Evolutionary conservation across 192 early-diverging fungal species (phyloP), one percentile per base, ranked within the genome.

Genomic region (Allomyces macrogynus): DNA sequence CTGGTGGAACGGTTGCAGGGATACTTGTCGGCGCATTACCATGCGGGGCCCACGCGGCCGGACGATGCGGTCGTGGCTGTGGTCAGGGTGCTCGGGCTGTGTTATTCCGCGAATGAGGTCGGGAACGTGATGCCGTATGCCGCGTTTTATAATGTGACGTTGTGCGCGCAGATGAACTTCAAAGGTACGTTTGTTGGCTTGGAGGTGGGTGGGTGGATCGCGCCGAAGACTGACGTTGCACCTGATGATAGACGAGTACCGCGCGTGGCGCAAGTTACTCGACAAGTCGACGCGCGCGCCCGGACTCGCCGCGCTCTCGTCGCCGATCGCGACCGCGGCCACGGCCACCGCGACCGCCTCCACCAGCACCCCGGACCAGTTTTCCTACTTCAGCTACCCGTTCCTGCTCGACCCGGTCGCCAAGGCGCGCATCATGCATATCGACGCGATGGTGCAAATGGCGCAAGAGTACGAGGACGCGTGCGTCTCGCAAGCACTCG

Each of bases 361-460:
- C n/a, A n/a, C n/a, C n/a, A n/a, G n/a, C n/a, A n/a, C 72, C n/a
- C 63, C 70, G 20, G 78, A 78, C 23, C 66, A 68, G 24, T 89
- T 90, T 67, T 80, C 82, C 5, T 85, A 78, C 67, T 85, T 89
- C 64, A 79, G 76, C 62, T 87, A 84, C 66, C 81, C 84, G 8
- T 86, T 87, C 63, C 72, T 90, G 23, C 72, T 90, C 22, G 76
- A 85, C 24, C 84, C 87, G 10, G 74, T 80, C 0, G 72, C 81
- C 23, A 89, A 89, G 65, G 78, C 80, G 12, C 80, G 86, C 23
- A 84, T 89, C 65, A 66, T 89, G 23, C 78, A 84, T 63, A 80
- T 89, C 61, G 86, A 89, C 68, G 80, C 86, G 2, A 83, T 89
- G 80, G 74, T 82, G 23, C 83, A 85, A 67, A 89, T 89, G 89